Base-by-base conservation (phyloP, 257 asterid genomes). In the Striga asiatica region DNA sequence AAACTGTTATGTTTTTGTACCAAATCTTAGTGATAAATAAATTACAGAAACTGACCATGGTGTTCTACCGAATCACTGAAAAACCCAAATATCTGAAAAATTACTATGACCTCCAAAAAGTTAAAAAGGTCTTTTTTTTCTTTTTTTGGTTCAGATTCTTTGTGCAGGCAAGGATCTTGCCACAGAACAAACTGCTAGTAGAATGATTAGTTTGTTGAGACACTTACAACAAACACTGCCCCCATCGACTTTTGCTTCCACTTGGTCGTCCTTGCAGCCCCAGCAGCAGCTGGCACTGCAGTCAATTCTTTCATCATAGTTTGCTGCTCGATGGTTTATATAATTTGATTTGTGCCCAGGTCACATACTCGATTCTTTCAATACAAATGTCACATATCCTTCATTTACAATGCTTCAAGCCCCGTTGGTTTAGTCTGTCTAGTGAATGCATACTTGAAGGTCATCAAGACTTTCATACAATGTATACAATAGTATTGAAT, bases 201-300 rank as follows among this genome's bases (percentile, higher is more conserved):
- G 95, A 61, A 89, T 85, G 95, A 69, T 89, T 19, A 89, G 66
- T 70, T 70, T 85, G 58, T 76, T 89, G 81, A 78, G 83, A 75
- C 97, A 89, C 71, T 83, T 89, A 56, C 95, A 85, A 51, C 97
- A 88, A 62, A 85, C 97, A 2, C 74, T 85, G 9, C 92, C 97
- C 56, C 95, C 95, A 22, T 58, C 92, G 39, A 70, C 81, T 18
- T 72, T 83, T 50, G 94, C 94, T 55, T 83, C 97, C 0, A 82
- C 89, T 10, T 88, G 85, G 94, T 78, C 94, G 24, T 78, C 86
- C 57, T 78, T 85, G 74, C 94, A 81, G 73, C 95, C 94, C 51
- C 97, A 88, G 67, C 97, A 85, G 75, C 94, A 75, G 61, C 82
- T 82, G 14, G 88, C 89, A 0, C 51, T 88, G 71, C 97, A 80